Conservation (phyloP, 306 rosid species). For the Acacia acuminata region DNA sequence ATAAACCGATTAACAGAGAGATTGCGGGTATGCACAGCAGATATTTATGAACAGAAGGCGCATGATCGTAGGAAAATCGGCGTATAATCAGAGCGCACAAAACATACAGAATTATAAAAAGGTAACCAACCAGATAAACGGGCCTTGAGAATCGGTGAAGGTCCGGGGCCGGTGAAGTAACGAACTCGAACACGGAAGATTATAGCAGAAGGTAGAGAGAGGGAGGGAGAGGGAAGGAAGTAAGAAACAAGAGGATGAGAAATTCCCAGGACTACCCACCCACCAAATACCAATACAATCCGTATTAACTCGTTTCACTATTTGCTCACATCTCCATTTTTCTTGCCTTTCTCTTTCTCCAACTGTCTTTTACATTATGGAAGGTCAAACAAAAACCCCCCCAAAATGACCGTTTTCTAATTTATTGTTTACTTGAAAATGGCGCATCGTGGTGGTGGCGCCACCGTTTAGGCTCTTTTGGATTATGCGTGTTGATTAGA, state of each 20-base stretch:
- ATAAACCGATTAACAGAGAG: slow-evolving; percentile 25
- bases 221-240: slow-evolving; percentile 7
- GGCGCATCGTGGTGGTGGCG: neutral
- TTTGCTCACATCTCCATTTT: neutral
- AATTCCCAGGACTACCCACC: slow-evolving; percentile 46
- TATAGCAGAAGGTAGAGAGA: neutral
- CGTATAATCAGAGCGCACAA: slow-evolving; percentile 1
- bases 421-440: neutral
- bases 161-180: slow-evolving; percentile 28
- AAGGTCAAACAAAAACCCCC: slow-evolving; percentile 1
- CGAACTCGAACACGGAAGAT: neutral
- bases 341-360: neutral
- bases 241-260: slow-evolving; percentile 50
- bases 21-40: slow-evolving; percentile 20
- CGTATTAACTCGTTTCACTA: slow-evolving; percentile 3
- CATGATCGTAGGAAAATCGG: slow-evolving; percentile 17
- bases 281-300: slow-evolving; percentile 47
- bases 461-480: neutral
- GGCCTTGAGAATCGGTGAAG: slow-evolving; percentile 37
- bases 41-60: neutral
- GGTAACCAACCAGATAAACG: slow-evolving; percentile 18
- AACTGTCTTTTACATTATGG: neutral
- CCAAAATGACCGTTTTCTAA: neutral
- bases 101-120: neutral
- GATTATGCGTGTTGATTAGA: slow-evolving; percentile 11